Evolutionary conservation across 2,329 filamentous ascomycete species (phyloP), one percentile per base, ranked within the genome.

Genomic region (Venturia carpophila): DNA sequence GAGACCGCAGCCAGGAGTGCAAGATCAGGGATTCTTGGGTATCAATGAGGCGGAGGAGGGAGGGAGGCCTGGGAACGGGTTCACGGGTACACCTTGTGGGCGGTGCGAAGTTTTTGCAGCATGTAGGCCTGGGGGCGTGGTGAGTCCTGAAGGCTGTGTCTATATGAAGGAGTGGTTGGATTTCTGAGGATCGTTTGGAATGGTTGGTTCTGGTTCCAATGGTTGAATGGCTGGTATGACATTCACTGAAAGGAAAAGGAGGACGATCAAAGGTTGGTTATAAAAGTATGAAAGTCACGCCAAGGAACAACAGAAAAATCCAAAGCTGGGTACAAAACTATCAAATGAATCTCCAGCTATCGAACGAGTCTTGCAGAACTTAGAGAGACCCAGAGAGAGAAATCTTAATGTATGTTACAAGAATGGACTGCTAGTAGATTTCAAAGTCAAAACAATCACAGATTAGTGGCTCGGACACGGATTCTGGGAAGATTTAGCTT

Each of bases 91-190:
- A 2, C 94, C 94, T 0, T 99, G 94, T 75, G 92, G 93, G 1
- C 83, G 86, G 65, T 99, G 94, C 75, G 94, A 94, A 0, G 93
- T 97, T 2, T 96, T 96, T 74, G 89, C 94, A 66, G 82, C 97
- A 1, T 99, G 94, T 74, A 89, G 91, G 69, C 91, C 96, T 67
- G 92, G 91, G 7, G 93, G 93, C 0, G 91, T 92, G 0, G 91
- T 99, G 27, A 95, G 88, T 71, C 91, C 93, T 0, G 88, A 86
- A 69, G 96, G 89, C 62, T 99, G 94, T 76, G 88, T 91, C 64
- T 99, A 99, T 73, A 97, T 96, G 72, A 84, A 89, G 68, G 84
- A 87, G 63, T 99, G 94, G 94, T 76, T 97, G n/a, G 41, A 60
- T 15, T 64, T 58, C 13, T 64, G 56, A 65, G 6, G 27, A 4